Base-by-base conservation (phyloP, 1,139 yeast species). In the Protomyces inouyei region DNA sequence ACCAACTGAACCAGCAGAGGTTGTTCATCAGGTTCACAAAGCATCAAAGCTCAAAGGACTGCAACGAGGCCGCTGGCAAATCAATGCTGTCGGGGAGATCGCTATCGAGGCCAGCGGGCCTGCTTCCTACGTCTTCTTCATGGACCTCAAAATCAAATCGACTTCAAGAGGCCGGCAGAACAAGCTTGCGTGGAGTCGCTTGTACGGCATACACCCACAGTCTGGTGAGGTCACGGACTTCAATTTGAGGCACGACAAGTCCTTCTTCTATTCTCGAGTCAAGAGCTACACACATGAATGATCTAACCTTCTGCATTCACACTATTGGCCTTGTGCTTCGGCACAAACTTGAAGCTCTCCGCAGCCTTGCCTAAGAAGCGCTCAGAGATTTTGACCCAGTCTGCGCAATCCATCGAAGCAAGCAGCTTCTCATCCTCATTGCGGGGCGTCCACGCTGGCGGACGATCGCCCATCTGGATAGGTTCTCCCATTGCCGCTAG, bases 351-450 rank as follows among this genome's bases (percentile, higher is more conserved):
- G 77, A 95, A 93, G 54, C 78, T 80, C 3, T 84, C 87, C 63
- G 86, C 84, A 0, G 87, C 87, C 67, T 89, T 89, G 25, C 98
- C 98, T 70, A 93, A 81, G 73, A 92, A 92, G 95, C 91, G 84
- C 75, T 95, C 98, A n/a, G 96, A 84, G 69, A 95, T 84, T 76
- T 92, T 93, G 74, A 93, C 88, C 99, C 99, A 93, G 76, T 93
- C 98, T 72, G 80, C 82, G 77, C 87, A 90, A 75, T 92, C 95
- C 3, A 85, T 78, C 54, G 95, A 86, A 0, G 95, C 97, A 69
- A 93, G 79, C 70, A 91, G 79, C 0, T 97, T 91, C 76, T 93
- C 99, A 72, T 92, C 76, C 67, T 93, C 98, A 74, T 89, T 85
- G 75, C 99, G 84, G n/a, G 98, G 98, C 71, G 78, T 82, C 96